A percentile compares a stretch with the other conserved stretches of the same genome.
phyloP scores from a whole-genome alignment of 192 early-diverging fungal species.

The Entomortierella lignicola region DNA sequence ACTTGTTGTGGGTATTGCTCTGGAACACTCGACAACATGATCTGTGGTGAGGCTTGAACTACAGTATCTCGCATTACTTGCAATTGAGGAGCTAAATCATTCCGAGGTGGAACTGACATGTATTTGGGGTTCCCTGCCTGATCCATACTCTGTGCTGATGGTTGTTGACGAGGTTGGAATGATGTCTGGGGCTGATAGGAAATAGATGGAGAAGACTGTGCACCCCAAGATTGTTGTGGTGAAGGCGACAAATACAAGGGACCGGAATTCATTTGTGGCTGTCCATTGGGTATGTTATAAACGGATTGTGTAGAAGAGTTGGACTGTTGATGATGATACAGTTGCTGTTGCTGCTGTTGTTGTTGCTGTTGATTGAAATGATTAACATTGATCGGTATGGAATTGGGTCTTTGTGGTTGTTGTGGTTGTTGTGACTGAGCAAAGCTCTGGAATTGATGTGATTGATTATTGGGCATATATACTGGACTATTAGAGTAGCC shows the following conservation, averaged over 20 bases:
- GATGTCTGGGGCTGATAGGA: conserved; percentile 31
- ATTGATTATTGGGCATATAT: conserved; percentile 10
- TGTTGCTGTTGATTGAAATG: conserved; percentile 11
- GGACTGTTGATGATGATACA: conserved; percentile 6
- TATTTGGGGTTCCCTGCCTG: conserved; percentile 11
- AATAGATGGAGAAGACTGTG: neutral
- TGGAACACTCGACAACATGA: neutral
- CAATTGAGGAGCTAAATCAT: conserved; percentile 20
- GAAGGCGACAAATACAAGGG: neutral
- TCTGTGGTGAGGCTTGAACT: neutral
- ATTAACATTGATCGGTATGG: neutral
- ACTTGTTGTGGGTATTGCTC: neutral
- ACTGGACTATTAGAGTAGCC: conserved; percentile 7
- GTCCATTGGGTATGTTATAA: neutral
- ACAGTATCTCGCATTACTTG: conserved; percentile 15
- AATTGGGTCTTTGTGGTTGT: conserved; percentile 1
- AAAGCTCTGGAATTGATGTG: conserved; percentile 23
- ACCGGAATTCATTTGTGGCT: neutral
- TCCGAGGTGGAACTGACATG: conserved; percentile 28
- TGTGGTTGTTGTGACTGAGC: conserved; percentile 2
- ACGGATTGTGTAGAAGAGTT: neutral
- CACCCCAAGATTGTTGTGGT: neutral
- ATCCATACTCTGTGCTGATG: conserved; percentile 6
- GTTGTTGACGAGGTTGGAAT: conserved; percentile 36
- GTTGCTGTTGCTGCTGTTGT: conserved; percentile 9